phyloP scores from a whole-genome alignment of 2,329 filamentous ascomycete species.

The Fusarium nisikadoi region DNA sequence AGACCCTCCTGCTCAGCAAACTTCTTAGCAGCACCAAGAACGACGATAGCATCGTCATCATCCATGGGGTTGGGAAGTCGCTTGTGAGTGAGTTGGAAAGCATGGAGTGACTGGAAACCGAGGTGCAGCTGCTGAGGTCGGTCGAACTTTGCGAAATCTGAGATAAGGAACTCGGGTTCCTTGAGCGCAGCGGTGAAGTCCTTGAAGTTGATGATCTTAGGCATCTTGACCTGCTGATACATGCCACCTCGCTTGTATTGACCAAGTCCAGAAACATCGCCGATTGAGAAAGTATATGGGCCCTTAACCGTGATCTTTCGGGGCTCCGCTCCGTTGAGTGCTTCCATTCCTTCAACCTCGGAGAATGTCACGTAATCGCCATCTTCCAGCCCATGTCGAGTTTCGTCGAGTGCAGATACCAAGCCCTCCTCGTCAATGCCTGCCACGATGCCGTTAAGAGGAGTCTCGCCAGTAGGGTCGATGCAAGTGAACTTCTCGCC shows the following conservation, averaged over 20 bases:
- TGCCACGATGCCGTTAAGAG: constrained; percentile 87
- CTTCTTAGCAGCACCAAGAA: constrained; percentile 78
- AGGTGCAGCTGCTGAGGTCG: constrained; percentile 91
- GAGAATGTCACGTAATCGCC: constrained; percentile 96
- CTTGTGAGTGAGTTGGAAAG: constrained; percentile 80
- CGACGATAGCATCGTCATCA: constrained; percentile 81
- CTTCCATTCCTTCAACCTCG: constrained; percentile 92
- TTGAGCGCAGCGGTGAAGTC: constrained; percentile 80
- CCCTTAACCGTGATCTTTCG: constrained; percentile 94
- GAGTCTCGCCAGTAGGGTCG: constrained; percentile 90
- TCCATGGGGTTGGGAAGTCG: constrained; percentile 85
- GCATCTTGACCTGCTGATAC: constrained; percentile 98
- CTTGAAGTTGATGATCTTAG: constrained; percentile 91
- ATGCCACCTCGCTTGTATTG: constrained; percentile 89
- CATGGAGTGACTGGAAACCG: constrained; percentile 91
- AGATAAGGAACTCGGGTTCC: constrained; percentile 88
- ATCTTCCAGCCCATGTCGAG: constrained; percentile 93
- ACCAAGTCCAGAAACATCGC: constrained; percentile 87
- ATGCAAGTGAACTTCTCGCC: constrained; percentile 92
- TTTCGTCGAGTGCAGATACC: constrained; percentile 94
- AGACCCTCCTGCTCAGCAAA: constrained; percentile 77
- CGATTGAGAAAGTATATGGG: constrained; percentile 97
- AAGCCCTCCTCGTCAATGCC: constrained; percentile 89
- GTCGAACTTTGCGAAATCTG: constrained; percentile 98
- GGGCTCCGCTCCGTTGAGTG: constrained; percentile 82